Evolutionary conservation across 1,139 yeast genomes (phyloP).

Genomic region (Wickerhamiella pararugosa): DNA sequence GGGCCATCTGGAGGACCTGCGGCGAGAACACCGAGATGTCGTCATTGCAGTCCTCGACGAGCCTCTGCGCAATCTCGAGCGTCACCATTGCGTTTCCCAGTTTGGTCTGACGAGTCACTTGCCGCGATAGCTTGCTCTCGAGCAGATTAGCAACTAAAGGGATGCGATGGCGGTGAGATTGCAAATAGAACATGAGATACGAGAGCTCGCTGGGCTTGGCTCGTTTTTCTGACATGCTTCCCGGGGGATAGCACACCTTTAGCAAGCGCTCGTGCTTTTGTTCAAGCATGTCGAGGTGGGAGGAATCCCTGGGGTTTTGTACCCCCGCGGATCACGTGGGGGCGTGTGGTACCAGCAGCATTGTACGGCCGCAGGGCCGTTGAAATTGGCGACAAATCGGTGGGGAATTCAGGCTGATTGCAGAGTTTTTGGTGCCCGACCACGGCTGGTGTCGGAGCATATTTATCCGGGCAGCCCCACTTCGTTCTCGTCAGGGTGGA

Average conservation of each 20-base stretch:
- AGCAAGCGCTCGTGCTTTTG: slow-evolving; percentile 75
- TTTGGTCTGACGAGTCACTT: slow-evolving; percentile 39
- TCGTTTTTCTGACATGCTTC: slow-evolving; percentile 67
- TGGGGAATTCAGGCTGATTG: neutral
- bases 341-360: neutral
- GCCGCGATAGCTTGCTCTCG: slow-evolving; percentile 46
- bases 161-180: slow-evolving; percentile 73
- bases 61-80: slow-evolving; percentile 48
- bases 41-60: slow-evolving; percentile 63
- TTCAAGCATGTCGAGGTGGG: slow-evolving; percentile 2
- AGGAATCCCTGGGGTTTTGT: too few relatives aligned
- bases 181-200: slow-evolving; percentile 79
- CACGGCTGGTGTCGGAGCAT: too few relatives aligned
- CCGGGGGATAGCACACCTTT: slow-evolving; percentile 85
- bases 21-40: slow-evolving; percentile 73
- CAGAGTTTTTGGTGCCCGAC: too few relatives aligned
- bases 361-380: too few relatives aligned
- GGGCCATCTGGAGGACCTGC: slow-evolving; percentile 29
- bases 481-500: too few relatives aligned
- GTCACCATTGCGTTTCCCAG: slow-evolving; percentile 78
- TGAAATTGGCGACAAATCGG: neutral
- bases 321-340: too few relatives aligned
- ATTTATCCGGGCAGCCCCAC: too few relatives aligned
- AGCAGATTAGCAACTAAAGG: slow-evolving; percentile 71
- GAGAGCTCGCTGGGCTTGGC: slow-evolving; percentile 88